Evolutionary conservation across 768 basidiomycete genomes (phyloP), one percentile per base, ranked within the genome.

Genomic region (Trametes gibbosa): DNA sequence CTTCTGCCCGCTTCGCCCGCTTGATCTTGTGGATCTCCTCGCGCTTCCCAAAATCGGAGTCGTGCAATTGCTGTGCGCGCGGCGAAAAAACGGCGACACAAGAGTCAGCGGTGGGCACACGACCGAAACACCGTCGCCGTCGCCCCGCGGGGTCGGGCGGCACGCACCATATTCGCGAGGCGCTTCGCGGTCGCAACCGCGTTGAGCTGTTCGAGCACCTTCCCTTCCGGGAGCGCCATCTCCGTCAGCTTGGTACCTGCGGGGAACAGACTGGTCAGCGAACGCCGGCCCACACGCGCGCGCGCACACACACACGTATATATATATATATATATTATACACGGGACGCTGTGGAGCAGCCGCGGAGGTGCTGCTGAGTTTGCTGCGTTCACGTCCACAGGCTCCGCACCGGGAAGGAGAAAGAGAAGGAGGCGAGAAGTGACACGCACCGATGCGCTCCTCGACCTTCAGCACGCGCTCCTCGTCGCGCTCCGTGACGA

Each of bases 401-500:
- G 29, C 29, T 32, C 29, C 29, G 10, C 29, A 10, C 29, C 29
- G 29, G 10, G 10, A 10, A 32, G 29, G 10, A 4, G 29, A 32
- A 10, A 6, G 43, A 8, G 19, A 14, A 21, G 24, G 23, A 37
- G n/a, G 13, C 37, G 7, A 17, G 7, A 35, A 14, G 14, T 29
- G 42, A 48, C 21, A 79, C 88, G 73, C 69, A 95, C 94, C 82
- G 59, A 98, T 95, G 17, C 92, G 84, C 35, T 83, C 80, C 74
- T 99, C 97, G 56, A 99, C 89, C 60, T 74, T 81, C 65, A 91
- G 64, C 40, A 99, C 84, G 47, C 87, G 78, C 53, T 92, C 87
- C 67, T 95, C 92, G 70, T 98, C 97, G 43, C 83, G 79, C 74
- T 98, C 96, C 2, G 96, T 97, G 52, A 98, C 90, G 69, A 98